Base-by-base conservation (phyloP, 176 grass and related monocot genomes). In the Elaeis guineensis region DNA sequence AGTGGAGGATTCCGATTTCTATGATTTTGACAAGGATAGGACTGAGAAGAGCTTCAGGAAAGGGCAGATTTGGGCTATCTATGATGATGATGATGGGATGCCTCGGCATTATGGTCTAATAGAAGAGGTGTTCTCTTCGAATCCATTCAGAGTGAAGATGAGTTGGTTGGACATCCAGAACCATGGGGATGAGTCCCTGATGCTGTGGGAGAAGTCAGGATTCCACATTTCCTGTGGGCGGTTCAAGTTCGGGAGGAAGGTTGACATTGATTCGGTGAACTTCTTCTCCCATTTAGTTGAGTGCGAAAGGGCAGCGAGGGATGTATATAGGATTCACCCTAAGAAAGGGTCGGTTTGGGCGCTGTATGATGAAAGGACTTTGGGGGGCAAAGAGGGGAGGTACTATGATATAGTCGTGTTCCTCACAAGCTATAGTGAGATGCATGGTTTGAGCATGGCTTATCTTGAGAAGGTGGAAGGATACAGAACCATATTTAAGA, bases 271-370 rank as follows among this genome's bases (percentile, higher is more conserved):
- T 59, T 91, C 93, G 0, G 84, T 92, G 50, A 97, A 97, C 25
- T 78, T 85, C 64, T 97, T 97, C 73, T 91, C 87, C 7, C 87
- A 97, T 71, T 75, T 69, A 5, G 67, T 89, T 1, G 54, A 65
- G 19, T 89, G 61, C 3, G 87, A 97, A 59, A 80, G 28, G 28
- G 28, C 28, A 0, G 28, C 28, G 28, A 78, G 66, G 32, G 84
- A 92, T 59, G 23, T 71, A 3, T 97, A 89, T 23, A 67, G 73
- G 52, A 79, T 97, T 78, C 89, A 78, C 56, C 87, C 93, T 0
- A 83, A 74, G 49, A 97, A 97, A 79, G 81, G 78, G 2, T 91
- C 81, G 1, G 77, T 91, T 49, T 97, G 93, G 93, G 87, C 84
- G 5, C 50, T 97, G 57, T 78, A 90, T 52, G 69, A 59, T n/a